These are phyloP conservation scores for Benincasa hispida DNA, from an alignment of 306 rosid species.

Conservation along the genomic window DNA sequence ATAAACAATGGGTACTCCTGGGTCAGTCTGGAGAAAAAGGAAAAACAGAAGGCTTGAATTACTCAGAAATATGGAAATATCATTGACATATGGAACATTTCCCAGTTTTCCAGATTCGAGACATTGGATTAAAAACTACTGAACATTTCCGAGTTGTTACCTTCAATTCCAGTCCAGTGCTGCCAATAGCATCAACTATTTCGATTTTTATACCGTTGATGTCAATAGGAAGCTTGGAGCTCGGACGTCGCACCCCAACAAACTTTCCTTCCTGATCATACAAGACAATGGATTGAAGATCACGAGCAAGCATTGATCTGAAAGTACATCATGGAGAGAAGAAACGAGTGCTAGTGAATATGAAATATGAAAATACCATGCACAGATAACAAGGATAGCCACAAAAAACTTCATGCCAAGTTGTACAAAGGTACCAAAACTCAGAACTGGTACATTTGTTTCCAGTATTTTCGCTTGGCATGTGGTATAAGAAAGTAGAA, in stretches of 20 bases:
- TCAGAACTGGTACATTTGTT: neutral
- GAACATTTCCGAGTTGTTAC: slow-evolving; percentile 14
- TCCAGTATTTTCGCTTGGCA: neutral
- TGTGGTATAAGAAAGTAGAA: neutral
- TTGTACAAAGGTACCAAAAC: neutral
- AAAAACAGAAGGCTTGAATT: neutral
- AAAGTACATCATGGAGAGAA: neutral
- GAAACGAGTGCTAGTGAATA: neutral
- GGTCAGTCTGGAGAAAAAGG: slow-evolving; percentile 56
- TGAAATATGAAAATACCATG: neutral
- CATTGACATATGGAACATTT: neutral
- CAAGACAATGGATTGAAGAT: slow-evolving; percentile 77
- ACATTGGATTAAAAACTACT: neutral
- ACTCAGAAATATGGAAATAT: neutral
- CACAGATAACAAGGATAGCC: neutral
- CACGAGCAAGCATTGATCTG: slow-evolving; percentile 97
- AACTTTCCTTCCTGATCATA: slow-evolving; percentile 82
- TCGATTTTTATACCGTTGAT: slow-evolving; percentile 59
- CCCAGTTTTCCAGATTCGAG: neutral
- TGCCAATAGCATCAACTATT: slow-evolving; percentile 85
- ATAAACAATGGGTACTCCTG: slow-evolving; percentile 86
- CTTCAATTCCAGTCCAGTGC: slow-evolving; percentile 88
- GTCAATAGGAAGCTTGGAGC: slow-evolving; percentile 76
- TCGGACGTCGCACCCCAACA: slow-evolving; percentile 80
- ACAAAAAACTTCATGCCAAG: neutral